phyloP scores from a whole-genome alignment of 768 basidiomycete genomes.

The Trametes cingulata region DNA sequence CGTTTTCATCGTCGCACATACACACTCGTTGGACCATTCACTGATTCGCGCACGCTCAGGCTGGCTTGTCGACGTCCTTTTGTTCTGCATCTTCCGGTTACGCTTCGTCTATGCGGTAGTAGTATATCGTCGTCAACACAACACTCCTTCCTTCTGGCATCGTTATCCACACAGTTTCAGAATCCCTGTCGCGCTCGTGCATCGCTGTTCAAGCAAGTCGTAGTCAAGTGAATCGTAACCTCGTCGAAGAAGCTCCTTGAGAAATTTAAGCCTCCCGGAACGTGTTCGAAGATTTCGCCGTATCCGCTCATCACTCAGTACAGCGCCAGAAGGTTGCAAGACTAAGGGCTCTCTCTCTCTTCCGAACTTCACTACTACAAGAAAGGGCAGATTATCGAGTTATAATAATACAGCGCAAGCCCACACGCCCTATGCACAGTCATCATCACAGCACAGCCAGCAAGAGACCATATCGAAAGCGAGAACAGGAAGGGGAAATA shows the following conservation, averaged over 20 bases:
- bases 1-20: not conserved
- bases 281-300: no score
- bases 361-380: not conserved
- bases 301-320: no score
- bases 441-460: not conserved
- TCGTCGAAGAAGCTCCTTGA: no score
- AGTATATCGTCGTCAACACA: not conserved
- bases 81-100: not conserved
- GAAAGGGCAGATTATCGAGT: not conserved
- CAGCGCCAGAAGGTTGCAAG: no score
- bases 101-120: slow-evolving; percentile 4
- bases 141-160: not conserved
- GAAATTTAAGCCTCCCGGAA: no score
- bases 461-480: not conserved
- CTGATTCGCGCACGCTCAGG: slow-evolving; percentile 2
- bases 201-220: not conserved
- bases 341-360: no score
- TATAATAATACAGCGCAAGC: slow-evolving; percentile 11
- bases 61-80: slow-evolving; percentile 8
- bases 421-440: not conserved
- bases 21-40: slow-evolving; percentile 20
- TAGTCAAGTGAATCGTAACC: not conserved
- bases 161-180: not conserved
- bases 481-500: not conserved
- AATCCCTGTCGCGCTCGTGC: not conserved